Percentiles rank a stretch among this genome's conserved stretches.
phyloP scores from a whole-genome alignment of 106 monocot genomes.

The Platanthera guangdongensis region DNA sequence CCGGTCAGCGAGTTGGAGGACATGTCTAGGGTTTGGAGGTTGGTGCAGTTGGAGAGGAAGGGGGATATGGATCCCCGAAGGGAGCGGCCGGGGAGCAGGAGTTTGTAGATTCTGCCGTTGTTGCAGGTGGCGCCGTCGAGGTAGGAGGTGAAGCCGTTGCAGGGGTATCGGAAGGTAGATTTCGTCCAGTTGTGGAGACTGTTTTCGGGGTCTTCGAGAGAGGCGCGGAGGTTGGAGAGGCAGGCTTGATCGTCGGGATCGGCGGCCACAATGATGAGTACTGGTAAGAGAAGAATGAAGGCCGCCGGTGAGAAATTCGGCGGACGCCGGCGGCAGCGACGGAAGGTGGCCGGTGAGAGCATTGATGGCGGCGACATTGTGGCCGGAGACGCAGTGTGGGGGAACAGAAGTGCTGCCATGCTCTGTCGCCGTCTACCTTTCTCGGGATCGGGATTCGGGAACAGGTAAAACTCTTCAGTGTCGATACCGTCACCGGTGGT shows the following conservation, averaged over 20 bases:
- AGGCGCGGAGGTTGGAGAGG: slow-evolving; percentile 33
- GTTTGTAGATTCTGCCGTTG: slow-evolving; percentile 76
- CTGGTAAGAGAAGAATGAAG: not conserved
- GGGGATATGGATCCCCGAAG: slow-evolving; percentile 40
- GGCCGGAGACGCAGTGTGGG: too few relatives aligned
- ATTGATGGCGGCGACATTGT: too few relatives aligned
- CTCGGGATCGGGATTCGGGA: too few relatives aligned
- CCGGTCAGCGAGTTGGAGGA: slow-evolving; percentile 53
- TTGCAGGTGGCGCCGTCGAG: slow-evolving; percentile 70
- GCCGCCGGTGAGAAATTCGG: not conserved
- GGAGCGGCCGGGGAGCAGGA: slow-evolving; percentile 36
- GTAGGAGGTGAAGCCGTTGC: slow-evolving; percentile 57
- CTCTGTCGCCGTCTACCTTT: too few relatives aligned
- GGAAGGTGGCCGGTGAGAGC: too few relatives aligned
- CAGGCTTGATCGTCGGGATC: slow-evolving; percentile 46
- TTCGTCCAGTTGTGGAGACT: slow-evolving; percentile 44
- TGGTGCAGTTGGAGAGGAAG: slow-evolving; percentile 54
- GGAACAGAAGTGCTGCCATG: too few relatives aligned
- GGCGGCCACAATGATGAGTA: not conserved
- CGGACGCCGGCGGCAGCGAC: not conserved
- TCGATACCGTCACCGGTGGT: too few relatives aligned
- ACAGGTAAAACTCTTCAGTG: too few relatives aligned
- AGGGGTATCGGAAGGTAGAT: slow-evolving; percentile 36
- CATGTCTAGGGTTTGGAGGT: slow-evolving; percentile 67
- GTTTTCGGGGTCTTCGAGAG: slow-evolving; percentile 19